A percentile compares a stretch with the other conserved stretches of the same genome.
These are phyloP conservation scores for Diospyros kaki DNA, from an alignment of 148 eudicot species.

Conservation along the genomic window DNA sequence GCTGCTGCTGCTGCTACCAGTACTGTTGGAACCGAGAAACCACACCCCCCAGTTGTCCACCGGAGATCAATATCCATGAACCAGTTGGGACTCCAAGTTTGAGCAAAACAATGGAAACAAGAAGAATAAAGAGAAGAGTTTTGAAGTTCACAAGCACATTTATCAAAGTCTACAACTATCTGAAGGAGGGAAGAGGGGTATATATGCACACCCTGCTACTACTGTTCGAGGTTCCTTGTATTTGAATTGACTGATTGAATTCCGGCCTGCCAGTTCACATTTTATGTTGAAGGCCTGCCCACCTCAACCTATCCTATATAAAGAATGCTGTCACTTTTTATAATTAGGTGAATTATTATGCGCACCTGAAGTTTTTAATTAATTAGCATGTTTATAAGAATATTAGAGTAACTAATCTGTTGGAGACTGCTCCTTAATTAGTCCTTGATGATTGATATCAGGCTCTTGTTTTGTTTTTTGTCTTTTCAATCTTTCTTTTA, in stretches of 20 bases:
- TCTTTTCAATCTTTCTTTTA: not conserved
- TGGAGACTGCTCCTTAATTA: not conserved
- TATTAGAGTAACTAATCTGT: not conserved
- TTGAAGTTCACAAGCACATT: not conserved
- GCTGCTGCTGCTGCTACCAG: not conserved
- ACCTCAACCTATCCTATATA: not conserved
- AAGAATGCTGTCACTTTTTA: not conserved
- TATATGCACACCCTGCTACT: not conserved
- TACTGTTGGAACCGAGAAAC: constrained; percentile 18
- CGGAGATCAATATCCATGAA: constrained; percentile 41
- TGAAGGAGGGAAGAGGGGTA: not conserved
- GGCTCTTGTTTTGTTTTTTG: not conserved
- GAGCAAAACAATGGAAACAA: not conserved
- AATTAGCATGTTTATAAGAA: not conserved
- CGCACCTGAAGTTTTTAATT: too few species aligned
- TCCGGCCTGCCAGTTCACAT: not conserved
- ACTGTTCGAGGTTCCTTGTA: not conserved
- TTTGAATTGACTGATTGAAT: constrained; percentile 6
- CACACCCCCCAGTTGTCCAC: constrained; percentile 33
- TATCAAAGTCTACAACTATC: not conserved
- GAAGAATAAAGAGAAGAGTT: not conserved
- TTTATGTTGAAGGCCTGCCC: not conserved
- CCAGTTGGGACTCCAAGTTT: constrained; percentile 19
- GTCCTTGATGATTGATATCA: not conserved
- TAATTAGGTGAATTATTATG: too few species aligned